Evolutionary conservation across 139 green algal genomes (phyloP), one percentile per base, ranked within the genome.

Genomic region (Zygnema cylindricum): DNA sequence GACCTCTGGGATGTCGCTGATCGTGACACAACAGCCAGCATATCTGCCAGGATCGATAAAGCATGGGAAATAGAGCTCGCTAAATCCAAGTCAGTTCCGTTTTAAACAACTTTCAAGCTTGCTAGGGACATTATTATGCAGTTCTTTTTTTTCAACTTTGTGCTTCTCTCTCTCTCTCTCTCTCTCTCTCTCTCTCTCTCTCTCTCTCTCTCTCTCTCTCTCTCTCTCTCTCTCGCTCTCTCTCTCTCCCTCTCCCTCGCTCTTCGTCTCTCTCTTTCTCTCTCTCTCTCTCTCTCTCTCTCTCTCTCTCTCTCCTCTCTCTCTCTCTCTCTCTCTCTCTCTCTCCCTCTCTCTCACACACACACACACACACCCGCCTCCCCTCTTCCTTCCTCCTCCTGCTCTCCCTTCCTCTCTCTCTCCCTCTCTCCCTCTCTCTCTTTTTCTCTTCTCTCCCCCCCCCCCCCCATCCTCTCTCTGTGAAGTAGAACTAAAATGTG

Each of bases 1-100:
- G 86, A 91, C 86, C 81, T 91, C 36, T 89, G 82, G 86, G 36
- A 36, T 42, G 30, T 90, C 41, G 32, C 33, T 33, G 30, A 23
- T 11, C 43, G n/a, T 36, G 86, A 88, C 81, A 55, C 38, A 35
- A 55, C 82, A 0, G 42, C 25, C 23, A 39, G 35, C 1, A 81
- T 90, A n/a, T 69, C 82, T 0, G 49, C 30, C 30, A 3, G n/a
- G 16, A 35, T 90, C 21, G 84, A 85, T 23, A 23, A 25, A 16
- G 55, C 33, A 41, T 90, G 86, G 86, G 3, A 55, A 0, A 22
- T 22, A 0, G 55, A 90, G 43, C 39, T 32, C 11, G 30, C 0
- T 33, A 85, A 32, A 36, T 30, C 40, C 0, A 30, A 36, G 85
- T 86, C 2, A 40, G 76, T 40, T 78, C 1, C 2, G 35, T 32